Conservation (phyloP, 148 eudicot genomes). For the Rhododendron griersonianum region DNA sequence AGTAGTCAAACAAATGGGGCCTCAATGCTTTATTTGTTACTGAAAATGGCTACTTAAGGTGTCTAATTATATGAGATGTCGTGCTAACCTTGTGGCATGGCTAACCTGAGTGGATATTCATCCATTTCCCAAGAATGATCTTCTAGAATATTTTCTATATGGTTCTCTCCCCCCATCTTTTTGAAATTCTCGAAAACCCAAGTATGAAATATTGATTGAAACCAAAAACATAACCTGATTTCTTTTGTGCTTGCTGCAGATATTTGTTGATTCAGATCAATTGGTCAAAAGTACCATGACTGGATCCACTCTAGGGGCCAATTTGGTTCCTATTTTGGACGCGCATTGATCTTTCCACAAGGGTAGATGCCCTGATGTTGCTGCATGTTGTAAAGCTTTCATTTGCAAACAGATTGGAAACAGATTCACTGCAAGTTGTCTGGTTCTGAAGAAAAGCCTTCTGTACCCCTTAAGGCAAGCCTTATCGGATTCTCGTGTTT, state of each 20-base stretch:
- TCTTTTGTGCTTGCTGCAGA: constrained; percentile 27
- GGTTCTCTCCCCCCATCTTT: neutral
- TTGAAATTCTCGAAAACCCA: neutral
- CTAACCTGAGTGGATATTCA: neutral
- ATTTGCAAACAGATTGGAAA: neutral
- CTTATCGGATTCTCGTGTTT: neutral
- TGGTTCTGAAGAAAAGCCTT: neutral
- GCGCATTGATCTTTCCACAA: neutral
- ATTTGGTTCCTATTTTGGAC: neutral
- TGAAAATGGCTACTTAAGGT: neutral
- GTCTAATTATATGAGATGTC: neutral
- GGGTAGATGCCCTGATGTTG: neutral
- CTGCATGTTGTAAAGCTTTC: too few relatives aligned
- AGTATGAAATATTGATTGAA: neutral
- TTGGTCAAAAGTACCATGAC: neutral
- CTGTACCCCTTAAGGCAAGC: neutral
- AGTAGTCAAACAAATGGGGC: neutral
- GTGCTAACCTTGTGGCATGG: neutral
- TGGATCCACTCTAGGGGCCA: neutral
- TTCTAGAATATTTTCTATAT: neutral
- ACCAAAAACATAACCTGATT: neutral
- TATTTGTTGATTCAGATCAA: constrained; percentile 57
- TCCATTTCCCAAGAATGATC: neutral
- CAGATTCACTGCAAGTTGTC: neutral
- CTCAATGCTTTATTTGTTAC: neutral